phyloP scores from a whole-genome alignment of 768 basidiomycete species.

The Podaxis rugospora region DNA sequence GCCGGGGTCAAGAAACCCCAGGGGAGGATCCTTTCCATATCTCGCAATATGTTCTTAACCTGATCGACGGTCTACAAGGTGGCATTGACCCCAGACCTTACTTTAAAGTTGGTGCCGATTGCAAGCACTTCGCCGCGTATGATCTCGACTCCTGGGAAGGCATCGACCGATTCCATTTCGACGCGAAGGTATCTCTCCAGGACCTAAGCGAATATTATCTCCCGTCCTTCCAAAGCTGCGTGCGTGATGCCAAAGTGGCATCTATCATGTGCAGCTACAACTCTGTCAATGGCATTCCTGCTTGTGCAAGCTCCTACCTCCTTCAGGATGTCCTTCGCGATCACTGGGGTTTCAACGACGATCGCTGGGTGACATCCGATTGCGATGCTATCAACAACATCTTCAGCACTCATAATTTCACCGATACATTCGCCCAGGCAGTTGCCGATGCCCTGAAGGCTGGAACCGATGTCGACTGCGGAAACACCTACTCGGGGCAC shows the following conservation, averaged over 20 bases:
- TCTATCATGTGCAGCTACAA: constrained; percentile 66
- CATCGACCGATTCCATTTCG: constrained; percentile 42
- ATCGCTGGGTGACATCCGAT: constrained; percentile 53
- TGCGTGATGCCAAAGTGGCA: constrained; percentile 56
- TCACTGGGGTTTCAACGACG: constrained; percentile 43
- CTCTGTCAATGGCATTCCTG: constrained; percentile 54
- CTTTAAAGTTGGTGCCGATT: constrained; percentile 50
- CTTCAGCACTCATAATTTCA: constrained; percentile 46
- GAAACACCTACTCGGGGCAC: constrained; percentile 38
- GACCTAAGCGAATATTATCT: constrained; percentile 55
- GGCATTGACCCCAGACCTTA: constrained; percentile 48
- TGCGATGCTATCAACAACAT: constrained; percentile 53
- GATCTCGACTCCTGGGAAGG: constrained; percentile 56
- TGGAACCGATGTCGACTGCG: constrained; percentile 55
- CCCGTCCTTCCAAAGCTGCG: constrained; percentile 53
- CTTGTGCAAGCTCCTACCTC: constrained; percentile 50
- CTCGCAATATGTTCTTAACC: constrained; percentile 47
- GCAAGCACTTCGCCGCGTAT: constrained; percentile 60
- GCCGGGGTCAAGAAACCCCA: constrained; percentile 57
- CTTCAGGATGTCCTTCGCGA: constrained; percentile 49
- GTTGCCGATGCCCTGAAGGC: constrained; percentile 47
- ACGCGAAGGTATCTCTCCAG: constrained; percentile 49
- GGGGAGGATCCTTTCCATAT: constrained; percentile 57
- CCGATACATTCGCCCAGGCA: constrained; percentile 38
- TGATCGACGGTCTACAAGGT: constrained; percentile 53